A percentile compares a stretch with the other conserved stretches of the same genome.
Evolutionary conservation across 176 grass and related monocot species (phyloP).

Genomic region (Aegilops speltoides): DNA sequence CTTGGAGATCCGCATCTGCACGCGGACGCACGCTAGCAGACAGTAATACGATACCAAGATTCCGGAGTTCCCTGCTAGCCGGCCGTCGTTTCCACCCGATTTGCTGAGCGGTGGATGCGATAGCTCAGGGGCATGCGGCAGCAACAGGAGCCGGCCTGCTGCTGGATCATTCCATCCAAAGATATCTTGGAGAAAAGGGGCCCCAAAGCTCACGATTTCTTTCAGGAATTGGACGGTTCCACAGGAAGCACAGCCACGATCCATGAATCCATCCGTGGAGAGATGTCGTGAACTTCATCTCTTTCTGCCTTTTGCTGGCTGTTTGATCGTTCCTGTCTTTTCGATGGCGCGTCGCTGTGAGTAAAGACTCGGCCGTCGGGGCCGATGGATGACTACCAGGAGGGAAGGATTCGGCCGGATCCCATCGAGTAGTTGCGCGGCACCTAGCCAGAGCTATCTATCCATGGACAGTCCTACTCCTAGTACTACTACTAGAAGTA

Average conservation of each 20-base stretch:
- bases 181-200: too few species aligned
- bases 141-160: too few species aligned
- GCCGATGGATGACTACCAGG: neutral
- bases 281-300: neutral
- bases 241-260: too few species aligned
- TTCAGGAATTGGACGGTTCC: too few species aligned
- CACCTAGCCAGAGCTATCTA: neutral
- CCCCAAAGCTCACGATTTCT: too few species aligned
- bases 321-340: constrained; percentile 7
- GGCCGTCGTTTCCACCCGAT: neutral
- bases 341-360: constrained; percentile 14
- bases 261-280: neutral
- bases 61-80: neutral
- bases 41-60: neutral
- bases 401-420: constrained; percentile 2
- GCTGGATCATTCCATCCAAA: too few species aligned
- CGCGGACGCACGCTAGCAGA: neutral
- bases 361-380: neutral
- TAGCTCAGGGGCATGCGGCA: neutral
- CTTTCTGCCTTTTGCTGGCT: neutral
- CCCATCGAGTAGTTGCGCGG: neutral
- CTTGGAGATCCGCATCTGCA: neutral
- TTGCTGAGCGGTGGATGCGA: neutral
- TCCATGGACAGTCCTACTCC: neutral
- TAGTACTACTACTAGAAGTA: neutral